A percentile compares a stretch with the other conserved stretches of the same genome.
These are phyloP conservation scores for Candida berthetii DNA, from an alignment of 805 yeast genomes.

Conservation along the genomic window DNA sequence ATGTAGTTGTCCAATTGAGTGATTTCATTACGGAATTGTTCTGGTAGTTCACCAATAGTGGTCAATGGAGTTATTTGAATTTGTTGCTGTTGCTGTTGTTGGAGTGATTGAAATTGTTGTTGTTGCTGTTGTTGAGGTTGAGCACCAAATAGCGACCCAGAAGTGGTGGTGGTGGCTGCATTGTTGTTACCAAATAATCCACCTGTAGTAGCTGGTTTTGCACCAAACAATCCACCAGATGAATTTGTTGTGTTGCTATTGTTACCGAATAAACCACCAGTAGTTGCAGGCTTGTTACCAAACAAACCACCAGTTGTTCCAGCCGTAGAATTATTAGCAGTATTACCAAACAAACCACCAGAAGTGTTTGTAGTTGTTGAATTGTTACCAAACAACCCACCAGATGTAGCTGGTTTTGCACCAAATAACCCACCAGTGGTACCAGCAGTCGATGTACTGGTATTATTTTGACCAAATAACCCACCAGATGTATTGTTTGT, in stretches of 20 bases:
- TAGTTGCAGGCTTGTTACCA: conserved; percentile 14
- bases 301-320: conserved; percentile 18
- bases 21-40: conserved; percentile 59
- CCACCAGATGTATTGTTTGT: conserved; percentile 10
- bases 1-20: conserved; percentile 69
- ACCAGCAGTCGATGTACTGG: conserved; percentile 16
- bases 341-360: conserved; percentile 27
- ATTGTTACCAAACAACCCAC: conserved; percentile 25
- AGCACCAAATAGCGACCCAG: conserved; percentile 27
- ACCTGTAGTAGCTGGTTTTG: conserved; percentile 21
- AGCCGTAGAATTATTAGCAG: conserved; percentile 7
- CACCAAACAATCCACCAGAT: conserved; percentile 34
- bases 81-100: conserved; percentile 30
- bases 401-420: conserved; percentile 14
- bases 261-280: conserved; percentile 15
- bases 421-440: conserved; percentile 33
- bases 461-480: not conserved
- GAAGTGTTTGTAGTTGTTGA: conserved; percentile 9
- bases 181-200: conserved; percentile 26
- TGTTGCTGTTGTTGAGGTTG: conserved; percentile 13
- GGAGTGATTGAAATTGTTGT: conserved; percentile 4
- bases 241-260: conserved; percentile 3
- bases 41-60: conserved; percentile 68
- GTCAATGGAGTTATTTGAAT: conserved; percentile 64
- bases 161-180: conserved; percentile 11